phyloP scores from a whole-genome alignment of 2,329 filamentous ascomycete species.

The Talaromyces rugulosus region DNA sequence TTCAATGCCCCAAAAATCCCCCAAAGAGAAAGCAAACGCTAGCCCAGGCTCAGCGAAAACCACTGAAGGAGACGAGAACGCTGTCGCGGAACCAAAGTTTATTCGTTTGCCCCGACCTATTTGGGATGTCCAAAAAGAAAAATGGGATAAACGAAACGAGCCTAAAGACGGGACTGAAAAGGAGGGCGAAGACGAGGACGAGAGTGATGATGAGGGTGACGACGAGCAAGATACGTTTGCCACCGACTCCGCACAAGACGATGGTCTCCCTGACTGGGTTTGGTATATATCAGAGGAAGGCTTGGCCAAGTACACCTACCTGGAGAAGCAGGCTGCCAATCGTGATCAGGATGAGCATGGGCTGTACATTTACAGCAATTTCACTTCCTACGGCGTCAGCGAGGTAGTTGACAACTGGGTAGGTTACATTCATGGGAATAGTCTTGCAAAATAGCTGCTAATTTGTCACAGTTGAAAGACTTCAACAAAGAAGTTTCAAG shows the following conservation, averaged over 20 bases:
- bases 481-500: conserved; percentile 5
- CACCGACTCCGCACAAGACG: not conserved
- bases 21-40: not conserved
- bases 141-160: not conserved
- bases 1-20: not conserved
- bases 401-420: conserved; percentile 10
- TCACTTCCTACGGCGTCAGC: conserved; percentile 5
- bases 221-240: not conserved
- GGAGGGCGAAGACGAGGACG: not conserved
- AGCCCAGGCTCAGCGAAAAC: not conserved
- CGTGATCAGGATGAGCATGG: conserved; percentile 7
- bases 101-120: not conserved
- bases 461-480: conserved; percentile 5
- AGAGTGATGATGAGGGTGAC: not conserved
- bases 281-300: conserved; percentile 3
- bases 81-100: conserved; percentile 1
- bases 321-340: conserved; percentile 1
- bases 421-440: not conserved
- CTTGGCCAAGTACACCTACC: not conserved
- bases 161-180: not conserved
- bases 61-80: not conserved
- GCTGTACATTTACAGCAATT: conserved; percentile 8
- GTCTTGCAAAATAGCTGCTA: not conserved
- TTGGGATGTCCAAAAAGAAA: conserved; percentile 4
- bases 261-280: conserved; percentile 3